phyloP scores from a whole-genome alignment of 176 grass and related monocot genomes.

The Triticum timopheevii region DNA sequence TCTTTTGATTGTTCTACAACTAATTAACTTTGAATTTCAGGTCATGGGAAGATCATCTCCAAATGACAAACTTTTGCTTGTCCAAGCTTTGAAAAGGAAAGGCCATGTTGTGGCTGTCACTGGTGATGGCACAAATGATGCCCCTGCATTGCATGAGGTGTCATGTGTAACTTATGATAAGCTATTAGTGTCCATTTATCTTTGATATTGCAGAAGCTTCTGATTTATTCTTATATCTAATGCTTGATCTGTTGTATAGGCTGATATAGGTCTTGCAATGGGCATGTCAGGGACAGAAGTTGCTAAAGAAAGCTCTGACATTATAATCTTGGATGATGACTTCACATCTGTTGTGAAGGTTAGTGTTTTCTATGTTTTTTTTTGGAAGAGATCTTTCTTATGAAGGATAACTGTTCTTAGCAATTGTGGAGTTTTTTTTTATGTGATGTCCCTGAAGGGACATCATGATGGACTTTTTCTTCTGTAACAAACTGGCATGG shows the following conservation, averaged over 20 bases:
- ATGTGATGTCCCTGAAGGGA: too few relatives aligned
- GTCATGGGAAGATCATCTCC: slow-evolving; percentile 98
- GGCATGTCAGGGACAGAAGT: slow-evolving; percentile 95
- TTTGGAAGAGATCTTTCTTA: not conserved
- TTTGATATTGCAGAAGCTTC: slow-evolving; percentile 1
- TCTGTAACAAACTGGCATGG: not conserved
- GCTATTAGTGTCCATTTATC: slow-evolving; percentile 18
- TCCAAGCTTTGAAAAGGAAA: slow-evolving; percentile 88
- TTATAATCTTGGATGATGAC: slow-evolving; percentile 95
- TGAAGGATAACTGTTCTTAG: not conserved
- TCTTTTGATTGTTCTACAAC: slow-evolving; percentile 13
- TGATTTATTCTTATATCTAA: slow-evolving; percentile 28
- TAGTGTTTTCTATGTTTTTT: slow-evolving; percentile 34
- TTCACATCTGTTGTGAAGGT: slow-evolving; percentile 97
- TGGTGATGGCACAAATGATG: slow-evolving; percentile 97
- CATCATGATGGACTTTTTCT: not conserved
- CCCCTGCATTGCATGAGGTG: slow-evolving; percentile 94
- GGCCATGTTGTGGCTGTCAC: slow-evolving; percentile 97
- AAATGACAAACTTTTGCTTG: slow-evolving; percentile 91
- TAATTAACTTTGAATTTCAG: slow-evolving; percentile 52
- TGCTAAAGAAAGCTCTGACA: slow-evolving; percentile 99
- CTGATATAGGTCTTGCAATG: slow-evolving; percentile 98
- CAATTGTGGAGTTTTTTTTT: not conserved
- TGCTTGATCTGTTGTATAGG: slow-evolving; percentile 49
- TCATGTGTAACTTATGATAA: slow-evolving; percentile 23